Evolutionary conservation across 768 basidiomycete genomes (phyloP), one percentile per base, ranked within the genome.

Genomic region (Suillus subluteus): DNA sequence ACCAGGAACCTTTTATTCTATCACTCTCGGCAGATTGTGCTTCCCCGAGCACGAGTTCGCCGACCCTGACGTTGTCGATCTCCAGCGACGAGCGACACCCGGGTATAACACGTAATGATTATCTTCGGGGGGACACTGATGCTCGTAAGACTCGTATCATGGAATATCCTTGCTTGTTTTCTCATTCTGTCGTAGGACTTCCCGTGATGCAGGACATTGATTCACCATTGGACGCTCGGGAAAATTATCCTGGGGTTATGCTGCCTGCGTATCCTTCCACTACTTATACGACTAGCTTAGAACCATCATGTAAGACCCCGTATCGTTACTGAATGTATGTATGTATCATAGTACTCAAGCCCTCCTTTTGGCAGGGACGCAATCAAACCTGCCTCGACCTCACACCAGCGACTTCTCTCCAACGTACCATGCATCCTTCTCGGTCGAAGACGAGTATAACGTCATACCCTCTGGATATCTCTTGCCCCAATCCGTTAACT

Each of bases 221-320:
- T 71, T 77, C 77, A 11, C 73, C 73, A 69, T 63, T 77, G 65
- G 73, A 73, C 38, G 40, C 58, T 48, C 73, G 72, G 69, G 69
- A 65, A 71, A 76, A 69, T 72, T 74, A 70, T 69, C 52, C 63
- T n/a, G 71, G 72, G 71, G 71, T 71, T 71, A 64, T 73, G 68
- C 76, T 72, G 71, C 74, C 71, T 68, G 43, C 73, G 70, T 69
- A 71, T 67, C 52, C 65, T 63, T 69, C 76, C 72, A 69, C 76
- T 73, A 71, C 77, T 79, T 72, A 74, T 79, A 72, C 79, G 76
- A 79, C 75, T 88, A 87, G 82, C 81, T 79, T 88, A 86, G 86
- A 84, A 78, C 72, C 75, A 62, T 78, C 84, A 84, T 87, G 89
- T 90, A 90, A 90, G 88, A 85, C 78, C 73, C 79, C 84, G 87